phyloP scores from a whole-genome alignment of 306 rosid genomes.

The Corylus americana region DNA sequence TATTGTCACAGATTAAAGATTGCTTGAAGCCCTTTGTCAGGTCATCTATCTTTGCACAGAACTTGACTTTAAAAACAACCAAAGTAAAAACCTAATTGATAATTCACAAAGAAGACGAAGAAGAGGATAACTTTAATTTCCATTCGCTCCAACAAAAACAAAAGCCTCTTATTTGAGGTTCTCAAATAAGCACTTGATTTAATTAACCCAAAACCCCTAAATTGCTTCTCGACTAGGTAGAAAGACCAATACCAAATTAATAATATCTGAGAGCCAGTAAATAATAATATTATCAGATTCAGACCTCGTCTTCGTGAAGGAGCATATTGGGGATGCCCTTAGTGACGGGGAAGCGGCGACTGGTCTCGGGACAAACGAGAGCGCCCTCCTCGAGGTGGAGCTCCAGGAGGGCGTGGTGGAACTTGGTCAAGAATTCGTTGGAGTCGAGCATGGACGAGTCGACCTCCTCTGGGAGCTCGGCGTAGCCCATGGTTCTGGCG shows the following conservation, averaged over 20 bases:
- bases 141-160: background rate
- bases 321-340: slow-evolving; percentile 95
- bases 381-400: slow-evolving; percentile 92
- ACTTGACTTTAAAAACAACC: too few relatives aligned
- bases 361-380: slow-evolving; percentile 82
- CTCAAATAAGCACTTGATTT: too few relatives aligned
- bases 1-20: background rate
- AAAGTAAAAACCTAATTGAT: background rate
- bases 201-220: background rate
- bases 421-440: slow-evolving; percentile 64
- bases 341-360: slow-evolving; percentile 66
- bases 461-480: slow-evolving; percentile 74
- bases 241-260: background rate
- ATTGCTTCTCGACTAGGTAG: background rate
- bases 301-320: slow-evolving; percentile 93
- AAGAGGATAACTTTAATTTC: too few relatives aligned
- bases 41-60: too few relatives aligned
- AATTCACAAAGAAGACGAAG: background rate
- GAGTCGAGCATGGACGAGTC: slow-evolving; percentile 69
- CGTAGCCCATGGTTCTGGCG: slow-evolving; percentile 61
- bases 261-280: background rate
- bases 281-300: slow-evolving; percentile 19
- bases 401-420: slow-evolving; percentile 90
- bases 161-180: background rate
- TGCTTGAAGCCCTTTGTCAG: background rate